Evolutionary conservation across 305 asterid species (phyloP).

Genomic region (Salvia sclarea): DNA sequence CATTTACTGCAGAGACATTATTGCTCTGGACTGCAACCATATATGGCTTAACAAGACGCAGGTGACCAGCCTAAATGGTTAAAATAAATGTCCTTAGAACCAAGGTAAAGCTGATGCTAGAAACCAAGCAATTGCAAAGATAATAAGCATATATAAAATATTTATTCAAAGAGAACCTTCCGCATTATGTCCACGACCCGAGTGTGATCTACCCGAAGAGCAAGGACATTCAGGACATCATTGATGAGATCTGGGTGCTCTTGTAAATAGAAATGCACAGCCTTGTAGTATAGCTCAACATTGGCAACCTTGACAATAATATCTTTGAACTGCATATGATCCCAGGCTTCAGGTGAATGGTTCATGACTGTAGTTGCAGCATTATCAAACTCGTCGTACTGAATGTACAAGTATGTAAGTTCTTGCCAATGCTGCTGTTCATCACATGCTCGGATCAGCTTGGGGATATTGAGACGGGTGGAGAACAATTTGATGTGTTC

Average conservation of each 20-base stretch:
- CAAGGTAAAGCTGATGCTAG: slow-evolving; percentile 4
- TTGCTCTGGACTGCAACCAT: slow-evolving; percentile 98
- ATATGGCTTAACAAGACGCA: slow-evolving; percentile 87
- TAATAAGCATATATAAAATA: not conserved
- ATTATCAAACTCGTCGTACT: slow-evolving; percentile 96
- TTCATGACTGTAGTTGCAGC: slow-evolving; percentile 99
- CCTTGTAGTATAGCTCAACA: slow-evolving; percentile 98
- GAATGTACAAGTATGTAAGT: slow-evolving; percentile 87
- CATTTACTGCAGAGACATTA: slow-evolving; percentile 90
- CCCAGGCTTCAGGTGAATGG: slow-evolving; percentile 99
- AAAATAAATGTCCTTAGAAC: slow-evolving; percentile 29
- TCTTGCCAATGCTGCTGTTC: slow-evolving; percentile 99
- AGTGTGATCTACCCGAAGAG: slow-evolving; percentile 92
- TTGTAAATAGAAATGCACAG: slow-evolving; percentile 97
- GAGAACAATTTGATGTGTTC: slow-evolving; percentile 96
- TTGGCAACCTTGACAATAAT: slow-evolving; percentile 95
- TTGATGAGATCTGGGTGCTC: slow-evolving; percentile 97
- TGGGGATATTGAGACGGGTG: slow-evolving; percentile 94
- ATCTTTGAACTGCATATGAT: slow-evolving; percentile 99
- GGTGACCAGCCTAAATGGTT: slow-evolving; percentile 71
- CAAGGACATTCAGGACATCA: slow-evolving; percentile 90
- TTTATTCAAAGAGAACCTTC: slow-evolving; percentile 52
- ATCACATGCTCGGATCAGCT: slow-evolving; percentile 98
- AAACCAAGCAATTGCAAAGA: slow-evolving; percentile 25
- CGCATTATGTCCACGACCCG: slow-evolving; percentile 96